phyloP scores from a whole-genome alignment of 148 eudicot genomes.

The Silene uniflora region DNA sequence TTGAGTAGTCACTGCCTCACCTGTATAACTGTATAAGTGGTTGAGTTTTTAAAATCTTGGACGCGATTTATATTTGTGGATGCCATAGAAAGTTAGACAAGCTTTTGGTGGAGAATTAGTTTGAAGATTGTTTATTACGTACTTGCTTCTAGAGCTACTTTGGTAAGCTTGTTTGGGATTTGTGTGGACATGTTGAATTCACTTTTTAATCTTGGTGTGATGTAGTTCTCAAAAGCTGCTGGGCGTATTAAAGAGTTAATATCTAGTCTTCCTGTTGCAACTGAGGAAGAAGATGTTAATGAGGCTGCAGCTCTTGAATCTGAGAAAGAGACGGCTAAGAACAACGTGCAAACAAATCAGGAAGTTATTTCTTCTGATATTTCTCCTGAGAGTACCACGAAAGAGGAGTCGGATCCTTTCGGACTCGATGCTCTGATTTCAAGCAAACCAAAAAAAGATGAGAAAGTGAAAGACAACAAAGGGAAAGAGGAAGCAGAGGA shows the following conservation, averaged over 20 bases:
- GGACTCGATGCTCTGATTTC: constrained; percentile 84
- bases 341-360: constrained; percentile 25
- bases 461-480: constrained; percentile 49
- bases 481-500: constrained; percentile 67
- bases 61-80: background rate
- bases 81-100: background rate
- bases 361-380: constrained; percentile 33
- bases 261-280: constrained; percentile 69
- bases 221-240: constrained; percentile 84
- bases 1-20: background rate
- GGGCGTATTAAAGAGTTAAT: constrained; percentile 71
- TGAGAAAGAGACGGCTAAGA: constrained; percentile 32
- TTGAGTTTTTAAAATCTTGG: too few relatives aligned
- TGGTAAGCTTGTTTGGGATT: background rate
- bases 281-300: constrained; percentile 69
- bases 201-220: constrained; percentile 4
- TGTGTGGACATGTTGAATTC: background rate
- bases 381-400: constrained; percentile 25
- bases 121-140: background rate
- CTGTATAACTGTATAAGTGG: background rate
- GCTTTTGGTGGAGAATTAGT: background rate
- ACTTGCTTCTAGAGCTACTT: background rate
- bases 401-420: constrained; percentile 79
- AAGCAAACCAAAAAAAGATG: constrained; percentile 45
- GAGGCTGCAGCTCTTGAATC: constrained; percentile 72